A percentile compares a stretch with the other conserved stretches of the same genome.
phyloP scores from a whole-genome alignment of 495 filamentous ascomycete genomes.

The Choiromyces venosus region DNA sequence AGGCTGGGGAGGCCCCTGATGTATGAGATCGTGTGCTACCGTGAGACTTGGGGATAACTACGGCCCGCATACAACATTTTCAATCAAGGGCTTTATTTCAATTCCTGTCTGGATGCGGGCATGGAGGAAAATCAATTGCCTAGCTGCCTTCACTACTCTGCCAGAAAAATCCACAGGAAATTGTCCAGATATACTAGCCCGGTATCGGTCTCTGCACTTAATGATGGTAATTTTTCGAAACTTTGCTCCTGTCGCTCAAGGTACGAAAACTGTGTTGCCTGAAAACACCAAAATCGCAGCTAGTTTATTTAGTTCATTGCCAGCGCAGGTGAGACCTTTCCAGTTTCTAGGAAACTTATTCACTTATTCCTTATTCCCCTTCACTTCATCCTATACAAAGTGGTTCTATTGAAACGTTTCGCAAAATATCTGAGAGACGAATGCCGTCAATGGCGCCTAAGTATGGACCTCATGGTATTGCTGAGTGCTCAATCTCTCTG shows the following conservation, averaged over 20 bases:
- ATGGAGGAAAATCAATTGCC: conserved; percentile 44
- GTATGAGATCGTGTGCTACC: too few relatives aligned
- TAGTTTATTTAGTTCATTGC: conserved; percentile 99
- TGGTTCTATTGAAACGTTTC: conserved; percentile 32
- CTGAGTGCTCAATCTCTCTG: too few relatives aligned
- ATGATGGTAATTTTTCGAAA: conserved; percentile 85
- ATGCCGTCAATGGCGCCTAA: too few relatives aligned
- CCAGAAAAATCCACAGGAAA: conserved; percentile 47
- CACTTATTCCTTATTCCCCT: conserved; percentile 30
- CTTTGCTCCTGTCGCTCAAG: conserved; percentile 90
- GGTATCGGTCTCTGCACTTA: conserved; percentile 39
- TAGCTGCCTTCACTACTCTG: too few relatives aligned
- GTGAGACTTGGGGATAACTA: too few relatives aligned
- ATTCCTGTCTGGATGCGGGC: conserved; percentile 43
- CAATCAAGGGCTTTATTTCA: too few relatives aligned
- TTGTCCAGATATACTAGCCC: conserved; percentile 47
- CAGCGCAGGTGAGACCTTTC: conserved; percentile 69
- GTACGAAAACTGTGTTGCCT: conserved; percentile 95
- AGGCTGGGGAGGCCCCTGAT: too few relatives aligned
- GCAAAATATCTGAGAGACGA: too few relatives aligned
- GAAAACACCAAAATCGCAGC: conserved; percentile 99
- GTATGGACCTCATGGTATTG: too few relatives aligned
- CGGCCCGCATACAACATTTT: too few relatives aligned
- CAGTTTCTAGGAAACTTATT: conserved; percentile 18
- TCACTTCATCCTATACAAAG: conserved; percentile 22